Percentiles rank a stretch among this genome's conserved stretches.
phyloP scores from a whole-genome alignment of 2,329 filamentous ascomycete genomes.

The Grosmannia clavigera region DNA sequence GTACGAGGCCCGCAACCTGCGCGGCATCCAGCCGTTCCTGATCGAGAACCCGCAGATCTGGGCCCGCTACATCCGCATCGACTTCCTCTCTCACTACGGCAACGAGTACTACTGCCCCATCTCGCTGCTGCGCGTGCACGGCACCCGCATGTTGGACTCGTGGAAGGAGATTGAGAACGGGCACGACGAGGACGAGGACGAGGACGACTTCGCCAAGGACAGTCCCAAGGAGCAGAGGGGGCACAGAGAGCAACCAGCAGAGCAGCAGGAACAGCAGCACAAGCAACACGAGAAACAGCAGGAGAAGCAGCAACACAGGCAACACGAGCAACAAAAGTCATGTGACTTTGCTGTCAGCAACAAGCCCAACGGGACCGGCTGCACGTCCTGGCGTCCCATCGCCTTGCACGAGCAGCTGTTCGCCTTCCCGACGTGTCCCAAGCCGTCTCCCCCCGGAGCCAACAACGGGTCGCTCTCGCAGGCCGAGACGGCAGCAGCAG shows the following conservation, averaged over 20 bases:
- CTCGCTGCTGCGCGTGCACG: slow-evolving; percentile 81
- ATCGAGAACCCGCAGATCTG: slow-evolving; percentile 93
- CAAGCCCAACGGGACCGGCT: not conserved
- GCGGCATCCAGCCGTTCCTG: slow-evolving; percentile 87
- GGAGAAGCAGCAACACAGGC: slow-evolving; percentile 11
- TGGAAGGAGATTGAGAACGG: slow-evolving; percentile 69
- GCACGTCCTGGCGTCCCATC: slow-evolving; percentile 2
- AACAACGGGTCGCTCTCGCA: not conserved
- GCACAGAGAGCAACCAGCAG: not conserved
- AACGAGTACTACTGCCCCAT: slow-evolving; percentile 95
- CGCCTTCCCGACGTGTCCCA: not conserved
- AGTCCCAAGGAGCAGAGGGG: slow-evolving; percentile 5
- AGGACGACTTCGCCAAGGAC: slow-evolving; percentile 36
- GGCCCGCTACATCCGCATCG: slow-evolving; percentile 84
- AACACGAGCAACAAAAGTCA: not conserved
- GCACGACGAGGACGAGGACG: slow-evolving; percentile 52
- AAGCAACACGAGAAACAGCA: slow-evolving; percentile 16
- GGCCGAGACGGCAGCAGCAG: not conserved
- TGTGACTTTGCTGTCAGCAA: not conserved
- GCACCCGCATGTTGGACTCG: slow-evolving; percentile 91
- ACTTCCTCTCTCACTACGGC: slow-evolving; percentile 87
- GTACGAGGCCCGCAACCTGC: slow-evolving; percentile 83
- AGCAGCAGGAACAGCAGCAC: not conserved
- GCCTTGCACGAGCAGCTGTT: not conserved
- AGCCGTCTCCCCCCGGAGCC: not conserved